Evolutionary conservation across 179 eudicot genomes (phyloP).

Genomic region (Beta corolliflora): DNA sequence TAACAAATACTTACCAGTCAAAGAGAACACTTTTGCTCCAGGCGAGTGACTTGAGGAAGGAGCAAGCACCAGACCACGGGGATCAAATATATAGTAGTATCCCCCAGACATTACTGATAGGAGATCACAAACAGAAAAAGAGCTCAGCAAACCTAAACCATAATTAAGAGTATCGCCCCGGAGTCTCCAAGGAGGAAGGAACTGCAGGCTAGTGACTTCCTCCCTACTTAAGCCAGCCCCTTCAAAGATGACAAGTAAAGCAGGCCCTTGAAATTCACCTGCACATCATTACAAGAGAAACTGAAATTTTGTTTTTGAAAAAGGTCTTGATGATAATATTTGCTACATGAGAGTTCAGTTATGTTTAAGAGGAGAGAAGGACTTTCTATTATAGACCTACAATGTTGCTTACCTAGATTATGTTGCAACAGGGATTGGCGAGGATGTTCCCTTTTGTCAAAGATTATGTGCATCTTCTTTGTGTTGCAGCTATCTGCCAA

Average conservation of each 20-base stretch:
- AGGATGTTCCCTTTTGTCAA: slow-evolving; percentile 95
- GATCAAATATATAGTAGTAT: slow-evolving; percentile 89
- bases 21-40: slow-evolving; percentile 82
- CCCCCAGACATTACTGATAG: slow-evolving; percentile 88
- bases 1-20: slow-evolving; percentile 59
- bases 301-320: not conserved
- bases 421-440: slow-evolving; percentile 89
- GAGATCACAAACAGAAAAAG: slow-evolving; percentile 79
- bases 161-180: slow-evolving; percentile 88
- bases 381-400: not conserved
- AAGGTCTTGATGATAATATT: not conserved
- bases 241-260: slow-evolving; percentile 77
- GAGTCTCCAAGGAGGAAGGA: slow-evolving; percentile 95
- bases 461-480: slow-evolving; percentile 74
- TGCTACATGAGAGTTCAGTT: not conserved
- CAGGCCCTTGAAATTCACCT: slow-evolving; percentile 99
- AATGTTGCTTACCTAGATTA: slow-evolving; percentile 71
- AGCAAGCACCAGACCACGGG: slow-evolving; percentile 78
- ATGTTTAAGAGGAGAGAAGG: not conserved
- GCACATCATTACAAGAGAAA: slow-evolving; percentile 22
- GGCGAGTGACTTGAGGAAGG: slow-evolving; percentile 76
- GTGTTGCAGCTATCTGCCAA: slow-evolving; percentile 98
- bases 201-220: slow-evolving; percentile 85
- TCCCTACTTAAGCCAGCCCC: slow-evolving; percentile 91
- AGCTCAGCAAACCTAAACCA: slow-evolving; percentile 86